A percentile compares a stretch with the other conserved stretches of the same genome.
Evolutionary conservation across 176 grass and related monocot species (phyloP).

Genomic region (Rhipidocladum racemiflorum): DNA sequence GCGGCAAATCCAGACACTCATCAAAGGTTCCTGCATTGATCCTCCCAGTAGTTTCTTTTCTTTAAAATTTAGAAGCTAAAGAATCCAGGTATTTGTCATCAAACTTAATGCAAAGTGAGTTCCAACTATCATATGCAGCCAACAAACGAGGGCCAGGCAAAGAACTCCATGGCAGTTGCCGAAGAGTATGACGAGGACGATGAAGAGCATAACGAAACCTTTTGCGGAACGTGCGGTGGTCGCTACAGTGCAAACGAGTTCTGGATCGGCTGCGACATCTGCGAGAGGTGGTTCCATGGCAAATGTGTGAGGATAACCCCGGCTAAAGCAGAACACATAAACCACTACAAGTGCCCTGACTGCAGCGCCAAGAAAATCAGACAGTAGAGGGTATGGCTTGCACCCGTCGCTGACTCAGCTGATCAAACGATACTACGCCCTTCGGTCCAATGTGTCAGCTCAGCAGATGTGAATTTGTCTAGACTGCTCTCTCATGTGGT

Average conservation of each 20-base stretch:
- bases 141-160: slow-evolving; percentile 30
- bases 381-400: slow-evolving; percentile 27
- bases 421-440: slow-evolving; percentile 36
- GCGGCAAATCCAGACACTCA: slow-evolving; percentile 54
- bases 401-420: slow-evolving; percentile 25
- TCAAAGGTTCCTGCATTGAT: slow-evolving; percentile 45
- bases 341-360: slow-evolving; percentile 78
- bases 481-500: slow-evolving; percentile 32
- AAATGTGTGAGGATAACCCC: slow-evolving; percentile 75
- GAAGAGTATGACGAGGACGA: slow-evolving; percentile 31
- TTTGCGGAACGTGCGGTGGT: slow-evolving; percentile 50
- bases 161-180: slow-evolving; percentile 34
- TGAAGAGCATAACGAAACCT: slow-evolving; percentile 65
- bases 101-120: neutral
- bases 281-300: slow-evolving; percentile 79
- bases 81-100: neutral
- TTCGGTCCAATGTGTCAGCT: slow-evolving; percentile 9
- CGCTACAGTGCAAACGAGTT: slow-evolving; percentile 58
- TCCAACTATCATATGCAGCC: neutral
- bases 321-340: slow-evolving; percentile 65
- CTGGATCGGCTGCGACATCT: slow-evolving; percentile 78
- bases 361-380: slow-evolving; percentile 72
- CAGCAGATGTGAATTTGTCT: slow-evolving; percentile 39
- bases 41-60: neutral
- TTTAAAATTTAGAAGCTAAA: neutral